Conservation (phyloP, 257 asterid genomes). For the Vinca minor region DNA sequence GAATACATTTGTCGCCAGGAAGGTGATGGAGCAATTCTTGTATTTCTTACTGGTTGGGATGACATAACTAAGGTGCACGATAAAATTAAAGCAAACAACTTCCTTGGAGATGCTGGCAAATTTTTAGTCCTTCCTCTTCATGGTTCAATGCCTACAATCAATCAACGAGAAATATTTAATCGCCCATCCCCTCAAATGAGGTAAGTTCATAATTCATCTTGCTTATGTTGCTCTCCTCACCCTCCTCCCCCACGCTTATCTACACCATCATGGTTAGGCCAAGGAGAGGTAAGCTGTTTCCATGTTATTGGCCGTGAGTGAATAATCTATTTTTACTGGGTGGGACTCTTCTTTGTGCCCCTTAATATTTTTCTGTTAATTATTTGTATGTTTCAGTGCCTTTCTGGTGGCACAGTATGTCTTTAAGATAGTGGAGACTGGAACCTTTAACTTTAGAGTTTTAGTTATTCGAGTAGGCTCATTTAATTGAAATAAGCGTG, state of each 20-base stretch:
- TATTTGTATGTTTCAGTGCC: background rate
- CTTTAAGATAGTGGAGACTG: background rate
- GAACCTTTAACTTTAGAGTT: background rate
- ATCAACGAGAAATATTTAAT: constrained; percentile 82
- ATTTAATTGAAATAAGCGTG: background rate
- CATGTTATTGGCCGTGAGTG: background rate
- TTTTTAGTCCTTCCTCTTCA: constrained; percentile 81
- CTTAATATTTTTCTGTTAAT: background rate
- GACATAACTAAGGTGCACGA: constrained; percentile 86
- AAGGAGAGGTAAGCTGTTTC: background rate
- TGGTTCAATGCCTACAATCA: constrained; percentile 95
- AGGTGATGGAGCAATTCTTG: constrained; percentile 86
- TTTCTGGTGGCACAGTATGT: background rate
- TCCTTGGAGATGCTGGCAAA: constrained; percentile 56
- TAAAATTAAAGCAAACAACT: constrained; percentile 49
- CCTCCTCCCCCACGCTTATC: background rate
- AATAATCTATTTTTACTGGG: background rate
- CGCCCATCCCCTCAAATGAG: constrained; percentile 71
- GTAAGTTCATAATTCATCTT: constrained; percentile 25
- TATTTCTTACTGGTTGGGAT: constrained; percentile 96
- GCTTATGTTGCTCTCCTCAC: background rate
- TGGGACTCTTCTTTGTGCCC: background rate
- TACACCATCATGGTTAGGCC: background rate
- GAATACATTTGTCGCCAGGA: constrained; percentile 77
- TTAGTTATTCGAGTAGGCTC: background rate